phyloP scores from a whole-genome alignment of 78 protist genomes.

The slime mould (Dictyostelium discoideum) region dicty_2.7 NC_007091.3:1212001-1212500 shows the following conservation, averaged over 20 bases:
- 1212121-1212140: background rate
- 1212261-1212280: conserved; percentile 24
- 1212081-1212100: background rate
- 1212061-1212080: background rate
- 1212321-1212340: background rate
- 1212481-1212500: background rate
- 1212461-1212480: too few relatives aligned
- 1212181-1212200: background rate
- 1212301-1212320: background rate
- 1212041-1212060: background rate
- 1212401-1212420: background rate
- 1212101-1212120: background rate
- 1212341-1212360: background rate
- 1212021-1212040: background rate
- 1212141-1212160: too few relatives aligned
- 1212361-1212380: background rate
- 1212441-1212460: background rate
- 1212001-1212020: conserved; percentile 25
- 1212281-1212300: background rate
- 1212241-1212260: conserved; percentile 1
- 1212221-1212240: background rate
- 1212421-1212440: background rate
- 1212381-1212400: background rate
- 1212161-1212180: conserved; percentile 10
- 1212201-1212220: conserved; percentile 1